Conservation (phyloP, 2,329 filamentous ascomycete species). For the Niveomyces coronatus region DNA sequence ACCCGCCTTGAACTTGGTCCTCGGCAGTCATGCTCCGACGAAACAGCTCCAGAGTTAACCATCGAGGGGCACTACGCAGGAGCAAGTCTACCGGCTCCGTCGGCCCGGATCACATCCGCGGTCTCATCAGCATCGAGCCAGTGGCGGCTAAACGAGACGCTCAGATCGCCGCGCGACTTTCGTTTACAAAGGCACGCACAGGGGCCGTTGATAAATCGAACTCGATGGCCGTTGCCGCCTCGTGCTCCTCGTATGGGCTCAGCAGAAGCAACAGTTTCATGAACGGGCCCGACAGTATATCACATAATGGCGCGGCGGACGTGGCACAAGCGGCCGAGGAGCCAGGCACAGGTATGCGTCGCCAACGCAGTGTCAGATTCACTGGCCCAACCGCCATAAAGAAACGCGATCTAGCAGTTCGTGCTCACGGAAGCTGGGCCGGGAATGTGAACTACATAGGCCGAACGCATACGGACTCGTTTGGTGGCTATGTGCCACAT, state of each 20-base stretch:
- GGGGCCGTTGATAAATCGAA: not conserved
- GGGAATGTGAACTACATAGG: not conserved
- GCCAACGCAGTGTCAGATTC: slow-evolving; percentile 48
- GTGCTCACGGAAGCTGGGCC: slow-evolving; percentile 16
- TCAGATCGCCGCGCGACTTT: slow-evolving; percentile 49
- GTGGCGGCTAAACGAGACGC: slow-evolving; percentile 46
- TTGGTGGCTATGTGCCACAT: not conserved
- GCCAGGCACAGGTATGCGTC: slow-evolving; percentile 20
- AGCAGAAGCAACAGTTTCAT: slow-evolving; percentile 15
- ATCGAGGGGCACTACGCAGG: slow-evolving; percentile 33
- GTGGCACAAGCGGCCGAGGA: slow-evolving; percentile 14
- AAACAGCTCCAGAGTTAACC: slow-evolving; percentile 33
- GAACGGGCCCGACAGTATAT: slow-evolving; percentile 11
- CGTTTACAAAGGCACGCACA: slow-evolving; percentile 41
- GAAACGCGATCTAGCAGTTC: slow-evolving; percentile 19
- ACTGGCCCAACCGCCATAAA: slow-evolving; percentile 24
- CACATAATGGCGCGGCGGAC: slow-evolving; percentile 11
- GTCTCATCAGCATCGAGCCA: slow-evolving; percentile 38
- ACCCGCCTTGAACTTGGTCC: not conserved
- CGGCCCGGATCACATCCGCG: slow-evolving; percentile 26
- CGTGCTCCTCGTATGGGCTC: not conserved
- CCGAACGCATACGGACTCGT: not conserved
- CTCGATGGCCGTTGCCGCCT: not conserved
- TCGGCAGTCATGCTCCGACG: slow-evolving; percentile 34
- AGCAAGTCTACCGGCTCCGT: slow-evolving; percentile 45